phyloP scores from a whole-genome alignment of 805 yeast genomes.

The Ogataea naganishii region DNA sequence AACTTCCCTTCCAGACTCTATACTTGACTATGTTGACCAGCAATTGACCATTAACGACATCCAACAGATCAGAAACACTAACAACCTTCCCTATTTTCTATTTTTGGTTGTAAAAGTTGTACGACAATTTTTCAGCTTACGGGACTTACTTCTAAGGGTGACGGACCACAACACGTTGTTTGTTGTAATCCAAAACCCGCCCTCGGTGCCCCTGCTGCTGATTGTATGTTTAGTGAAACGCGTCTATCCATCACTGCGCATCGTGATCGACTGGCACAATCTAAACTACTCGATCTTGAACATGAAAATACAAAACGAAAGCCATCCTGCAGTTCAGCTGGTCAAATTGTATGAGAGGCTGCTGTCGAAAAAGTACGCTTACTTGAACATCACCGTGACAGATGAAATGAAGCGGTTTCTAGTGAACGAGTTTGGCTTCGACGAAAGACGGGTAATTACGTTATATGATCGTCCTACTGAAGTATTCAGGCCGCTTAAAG shows the following conservation, averaged over 20 bases:
- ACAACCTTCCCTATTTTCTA: conserved; percentile 40
- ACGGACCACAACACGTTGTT: conserved; percentile 55
- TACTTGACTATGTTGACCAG: conserved; percentile 38
- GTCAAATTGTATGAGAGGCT: conserved; percentile 54
- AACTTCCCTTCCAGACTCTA: conserved; percentile 39
- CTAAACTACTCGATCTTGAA: conserved; percentile 78
- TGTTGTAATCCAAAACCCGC: conserved; percentile 85
- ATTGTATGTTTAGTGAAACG: conserved; percentile 47
- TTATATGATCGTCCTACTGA: conserved; percentile 82
- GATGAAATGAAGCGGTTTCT: conserved; percentile 59
- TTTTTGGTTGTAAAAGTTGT: conserved; percentile 55
- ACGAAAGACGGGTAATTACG: conserved; percentile 41
- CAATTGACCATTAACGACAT: conserved; percentile 44
- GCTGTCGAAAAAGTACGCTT: conserved; percentile 54
- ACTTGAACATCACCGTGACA: conserved; percentile 75
- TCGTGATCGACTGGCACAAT: conserved; percentile 95
- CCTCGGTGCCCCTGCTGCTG: conserved; percentile 74
- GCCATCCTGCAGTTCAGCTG: conserved; percentile 54
- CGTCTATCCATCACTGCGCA: conserved; percentile 37
- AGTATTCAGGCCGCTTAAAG: conserved; percentile 47
- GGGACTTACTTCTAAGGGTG: conserved; percentile 38
- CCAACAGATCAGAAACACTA: conserved; percentile 27
- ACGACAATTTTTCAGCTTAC: conserved; percentile 41
- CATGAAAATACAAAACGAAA: conserved; percentile 42
- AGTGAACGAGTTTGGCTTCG: conserved; percentile 43